phyloP scores from a whole-genome alignment of 1,284 basidiomycete species.

The Sanghuangporus weigelae region DNA sequence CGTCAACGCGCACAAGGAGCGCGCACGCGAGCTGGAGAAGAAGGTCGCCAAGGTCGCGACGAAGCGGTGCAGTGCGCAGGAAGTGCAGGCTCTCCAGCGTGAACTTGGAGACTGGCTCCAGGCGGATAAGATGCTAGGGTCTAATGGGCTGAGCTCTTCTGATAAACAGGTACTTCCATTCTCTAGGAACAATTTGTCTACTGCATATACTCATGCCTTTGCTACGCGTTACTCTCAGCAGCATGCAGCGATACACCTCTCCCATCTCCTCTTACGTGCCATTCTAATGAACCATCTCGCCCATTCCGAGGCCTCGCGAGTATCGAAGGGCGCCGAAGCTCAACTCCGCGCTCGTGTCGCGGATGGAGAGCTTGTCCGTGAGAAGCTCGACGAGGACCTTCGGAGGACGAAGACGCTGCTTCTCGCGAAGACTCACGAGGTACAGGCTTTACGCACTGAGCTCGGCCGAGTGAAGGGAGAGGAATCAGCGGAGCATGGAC shows the following conservation, averaged over 20 bases:
- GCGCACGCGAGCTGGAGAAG: constrained; percentile 64
- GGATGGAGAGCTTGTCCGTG: constrained; percentile 50
- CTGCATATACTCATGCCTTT: constrained; percentile 18
- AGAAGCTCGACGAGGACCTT: constrained; percentile 56
- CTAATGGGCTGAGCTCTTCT: constrained; percentile 18
- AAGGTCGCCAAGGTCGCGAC: constrained; percentile 71
- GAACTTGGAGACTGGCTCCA: constrained; percentile 70
- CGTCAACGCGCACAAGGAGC: constrained; percentile 41
- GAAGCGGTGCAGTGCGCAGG: constrained; percentile 82
- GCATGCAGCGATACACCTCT: constrained; percentile 18
- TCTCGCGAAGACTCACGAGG: constrained; percentile 64
- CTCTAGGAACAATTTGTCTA: neutral
- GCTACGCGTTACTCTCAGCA: neutral
- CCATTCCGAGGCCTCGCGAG: constrained; percentile 66
- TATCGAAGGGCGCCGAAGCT: constrained; percentile 53
- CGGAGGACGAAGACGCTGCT: constrained; percentile 49
- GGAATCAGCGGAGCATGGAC: neutral
- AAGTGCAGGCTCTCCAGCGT: constrained; percentile 65
- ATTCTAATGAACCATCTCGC: constrained; percentile 76
- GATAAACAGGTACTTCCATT: constrained; percentile 51
- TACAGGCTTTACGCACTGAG: constrained; percentile 59
- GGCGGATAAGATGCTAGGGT: constrained; percentile 36
- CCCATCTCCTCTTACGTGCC: constrained; percentile 58
- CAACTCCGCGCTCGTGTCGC: constrained; percentile 58
- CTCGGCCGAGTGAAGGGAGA: constrained; percentile 39